Conservation (phyloP, 495 filamentous ascomycete genomes). For the Aspergillus sclerotioniger region DNA sequence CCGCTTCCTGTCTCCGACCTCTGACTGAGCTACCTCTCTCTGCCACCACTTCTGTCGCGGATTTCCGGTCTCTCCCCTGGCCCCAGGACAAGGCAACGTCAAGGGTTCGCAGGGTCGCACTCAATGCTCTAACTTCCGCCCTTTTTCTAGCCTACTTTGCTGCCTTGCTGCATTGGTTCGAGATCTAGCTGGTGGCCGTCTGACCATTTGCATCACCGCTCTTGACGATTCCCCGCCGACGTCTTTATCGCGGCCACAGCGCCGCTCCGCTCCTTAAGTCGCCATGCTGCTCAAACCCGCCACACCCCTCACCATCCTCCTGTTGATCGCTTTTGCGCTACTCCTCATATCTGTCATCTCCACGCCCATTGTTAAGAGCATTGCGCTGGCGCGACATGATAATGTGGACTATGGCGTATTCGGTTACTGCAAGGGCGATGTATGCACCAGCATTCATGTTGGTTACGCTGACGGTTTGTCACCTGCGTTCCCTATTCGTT, state of each 20-base stretch:
- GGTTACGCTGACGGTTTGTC: conserved; percentile 84
- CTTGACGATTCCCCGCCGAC: conserved; percentile 2
- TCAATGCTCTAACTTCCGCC: conserved; percentile 16
- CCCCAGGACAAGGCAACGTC: conserved; percentile 4
- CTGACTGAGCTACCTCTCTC: not conserved
- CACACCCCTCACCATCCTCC: conserved; percentile 83
- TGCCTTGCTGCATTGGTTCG: not conserved
- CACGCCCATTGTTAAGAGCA: conserved; percentile 84
- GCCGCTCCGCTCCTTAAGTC: conserved; percentile 19
- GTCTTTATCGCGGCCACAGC: conserved; percentile 15
- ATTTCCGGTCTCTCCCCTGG: not conserved
- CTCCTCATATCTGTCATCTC: conserved; percentile 86
- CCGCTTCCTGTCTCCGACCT: not conserved
- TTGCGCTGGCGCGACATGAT: conserved; percentile 75
- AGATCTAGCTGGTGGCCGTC: not conserved
- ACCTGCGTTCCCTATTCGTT: conserved; percentile 15
- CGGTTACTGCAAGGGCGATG: conserved; percentile 69
- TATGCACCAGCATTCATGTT: conserved; percentile 71
- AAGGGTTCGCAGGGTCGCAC: conserved; percentile 9
- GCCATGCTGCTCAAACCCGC: conserved; percentile 77
- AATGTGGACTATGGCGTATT: conserved; percentile 89
- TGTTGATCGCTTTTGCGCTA: conserved; percentile 80
- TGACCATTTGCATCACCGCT: conserved; percentile 13
- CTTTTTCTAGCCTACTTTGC: not conserved
- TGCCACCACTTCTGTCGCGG: conserved; percentile 1